Evolutionary conservation across 2,329 filamentous ascomycete species (phyloP).

Genomic region (Trichoderma koningiopsis): DNA sequence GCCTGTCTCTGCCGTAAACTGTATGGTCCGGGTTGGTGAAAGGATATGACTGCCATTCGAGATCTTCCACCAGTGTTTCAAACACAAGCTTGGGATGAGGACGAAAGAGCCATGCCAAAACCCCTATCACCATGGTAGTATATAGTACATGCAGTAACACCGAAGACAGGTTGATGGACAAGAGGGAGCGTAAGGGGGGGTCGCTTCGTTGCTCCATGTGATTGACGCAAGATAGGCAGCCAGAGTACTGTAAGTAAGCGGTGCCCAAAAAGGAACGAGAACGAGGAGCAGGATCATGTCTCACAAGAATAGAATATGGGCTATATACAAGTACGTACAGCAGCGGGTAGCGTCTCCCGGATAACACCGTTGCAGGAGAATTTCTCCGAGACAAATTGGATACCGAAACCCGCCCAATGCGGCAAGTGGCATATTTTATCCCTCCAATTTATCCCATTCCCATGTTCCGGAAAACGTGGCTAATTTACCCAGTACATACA

Average conservation of each 20-base stretch:
- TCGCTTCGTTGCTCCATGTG: no score
- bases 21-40: not conserved
- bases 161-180: not conserved
- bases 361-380: not conserved
- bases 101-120: not conserved
- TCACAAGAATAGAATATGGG: no score
- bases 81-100: not conserved
- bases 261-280: no score
- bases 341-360: not conserved
- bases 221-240: no score
- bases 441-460: not conserved
- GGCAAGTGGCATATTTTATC: not conserved
- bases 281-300: no score
- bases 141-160: not conserved
- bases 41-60: not conserved
- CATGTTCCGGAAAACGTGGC: constrained; percentile 5
- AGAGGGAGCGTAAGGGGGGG: no score
- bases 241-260: no score
- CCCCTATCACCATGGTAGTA: not conserved
- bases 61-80: not conserved
- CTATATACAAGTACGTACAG: no score
- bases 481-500: not conserved
- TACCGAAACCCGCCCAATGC: not conserved
- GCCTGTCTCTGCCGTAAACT: not conserved
- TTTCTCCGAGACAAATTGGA: not conserved